Percentiles rank a stretch among this genome's conserved stretches.
These are phyloP conservation scores for Aspergillus sclerotiicarbonarius DNA, from an alignment of 495 filamentous ascomycete genomes.

Conservation along the genomic window DNA sequence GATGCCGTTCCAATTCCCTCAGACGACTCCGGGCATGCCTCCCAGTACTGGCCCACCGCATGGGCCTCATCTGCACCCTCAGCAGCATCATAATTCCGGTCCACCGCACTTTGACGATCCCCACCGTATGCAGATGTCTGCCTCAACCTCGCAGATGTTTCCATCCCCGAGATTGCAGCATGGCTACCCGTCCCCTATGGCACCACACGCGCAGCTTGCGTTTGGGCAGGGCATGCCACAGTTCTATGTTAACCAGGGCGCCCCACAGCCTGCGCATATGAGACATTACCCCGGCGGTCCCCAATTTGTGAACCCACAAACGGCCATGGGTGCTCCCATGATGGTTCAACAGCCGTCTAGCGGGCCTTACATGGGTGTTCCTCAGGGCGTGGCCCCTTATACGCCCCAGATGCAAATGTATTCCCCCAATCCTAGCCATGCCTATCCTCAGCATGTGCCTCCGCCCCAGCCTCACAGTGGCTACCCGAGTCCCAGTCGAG, in stretches of 20 bases:
- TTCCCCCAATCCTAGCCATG: conserved; percentile 65
- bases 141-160: conserved; percentile 71
- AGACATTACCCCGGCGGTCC: conserved; percentile 48
- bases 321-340: conserved; percentile 68
- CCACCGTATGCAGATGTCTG: conserved; percentile 82
- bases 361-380: conserved; percentile 52
- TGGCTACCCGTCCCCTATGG: conserved; percentile 70
- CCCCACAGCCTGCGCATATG: conserved; percentile 46
- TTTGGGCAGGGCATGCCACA: conserved; percentile 73
- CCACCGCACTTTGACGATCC: conserved; percentile 70
- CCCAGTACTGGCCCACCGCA: conserved; percentile 56
- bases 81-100: conserved; percentile 60
- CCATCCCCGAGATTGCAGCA: conserved; percentile 76
- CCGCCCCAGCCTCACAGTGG: conserved; percentile 69
- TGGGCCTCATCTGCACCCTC: conserved; percentile 63
- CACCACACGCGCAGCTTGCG: conserved; percentile 62
- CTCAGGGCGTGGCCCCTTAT: conserved; percentile 56
- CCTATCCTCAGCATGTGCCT: conserved; percentile 59
- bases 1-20: conserved; percentile 65
- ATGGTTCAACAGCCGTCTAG: conserved; percentile 76
- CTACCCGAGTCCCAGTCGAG: conserved; percentile 78
- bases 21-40: conserved; percentile 39
- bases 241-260: conserved; percentile 65
- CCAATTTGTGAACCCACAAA: conserved; percentile 65
- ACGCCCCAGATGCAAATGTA: conserved; percentile 73